Conservation (phyloP, 2,329 filamentous ascomycete species). For the Tolypocladium guangdongense region DNA sequence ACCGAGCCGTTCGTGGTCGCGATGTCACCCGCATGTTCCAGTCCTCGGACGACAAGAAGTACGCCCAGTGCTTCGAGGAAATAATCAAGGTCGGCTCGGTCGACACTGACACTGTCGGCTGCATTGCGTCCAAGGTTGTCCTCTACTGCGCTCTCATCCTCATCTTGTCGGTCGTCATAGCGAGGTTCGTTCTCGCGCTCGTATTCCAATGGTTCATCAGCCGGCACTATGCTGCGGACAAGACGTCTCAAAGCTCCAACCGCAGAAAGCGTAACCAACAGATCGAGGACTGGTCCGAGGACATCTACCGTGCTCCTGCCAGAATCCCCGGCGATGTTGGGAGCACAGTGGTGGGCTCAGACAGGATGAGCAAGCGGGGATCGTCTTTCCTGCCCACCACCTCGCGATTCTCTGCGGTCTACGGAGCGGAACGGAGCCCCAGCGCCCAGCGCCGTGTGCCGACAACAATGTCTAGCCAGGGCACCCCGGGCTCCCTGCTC, state of each 20-base stretch:
- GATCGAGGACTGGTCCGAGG: constrained; percentile 96
- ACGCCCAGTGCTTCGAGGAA: constrained; percentile 80
- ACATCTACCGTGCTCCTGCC: constrained; percentile 87
- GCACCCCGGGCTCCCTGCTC: constrained; percentile 60
- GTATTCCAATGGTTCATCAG: constrained; percentile 96
- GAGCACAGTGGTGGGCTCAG: constrained; percentile 51
- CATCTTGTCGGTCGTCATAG: constrained; percentile 77
- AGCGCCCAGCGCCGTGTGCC: constrained; percentile 43
- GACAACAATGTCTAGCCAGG: constrained; percentile 92
- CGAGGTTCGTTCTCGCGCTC: constrained; percentile 81
- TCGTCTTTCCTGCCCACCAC: constrained; percentile 85
- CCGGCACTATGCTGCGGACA: constrained; percentile 71
- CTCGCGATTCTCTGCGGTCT: constrained; percentile 87
- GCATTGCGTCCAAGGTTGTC: constrained; percentile 94
- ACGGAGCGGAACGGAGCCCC: constrained; percentile 56
- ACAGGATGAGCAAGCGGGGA: constrained; percentile 66
- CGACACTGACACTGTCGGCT: constrained; percentile 91
- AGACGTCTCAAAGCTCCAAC: constrained; percentile 73
- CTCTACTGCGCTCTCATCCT: constrained; percentile 87
- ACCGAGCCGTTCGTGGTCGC: constrained; percentile 60
- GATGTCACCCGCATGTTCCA: constrained; percentile 88
- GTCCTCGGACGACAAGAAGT: constrained; percentile 62
- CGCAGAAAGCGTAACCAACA: constrained; percentile 79
- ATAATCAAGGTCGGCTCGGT: constrained; percentile 94
- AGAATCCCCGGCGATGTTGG: constrained; percentile 67